These are phyloP conservation scores for Coprinellus aureogranulatus DNA, from an alignment of 768 basidiomycete genomes.

Conservation along the genomic window DNA sequence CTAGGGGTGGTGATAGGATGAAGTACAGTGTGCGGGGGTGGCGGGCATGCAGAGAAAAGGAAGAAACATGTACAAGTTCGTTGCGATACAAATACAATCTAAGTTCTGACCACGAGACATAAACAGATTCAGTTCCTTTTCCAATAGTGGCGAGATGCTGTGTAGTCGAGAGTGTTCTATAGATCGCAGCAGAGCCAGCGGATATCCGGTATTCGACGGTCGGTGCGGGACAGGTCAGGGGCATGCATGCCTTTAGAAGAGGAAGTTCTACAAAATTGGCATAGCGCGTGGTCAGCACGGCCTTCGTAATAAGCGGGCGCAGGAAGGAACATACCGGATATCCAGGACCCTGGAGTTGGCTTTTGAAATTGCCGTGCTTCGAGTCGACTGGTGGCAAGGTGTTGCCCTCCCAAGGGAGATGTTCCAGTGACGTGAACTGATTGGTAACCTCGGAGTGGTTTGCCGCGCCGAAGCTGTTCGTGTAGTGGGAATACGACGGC, in stretches of 20 bases:
- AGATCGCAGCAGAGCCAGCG: not conserved
- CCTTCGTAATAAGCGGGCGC: not conserved
- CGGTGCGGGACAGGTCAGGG: not conserved
- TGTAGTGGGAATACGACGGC: conserved; percentile 27
- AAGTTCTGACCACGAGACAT: not conserved
- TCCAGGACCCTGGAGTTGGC: conserved; percentile 26
- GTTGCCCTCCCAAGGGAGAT: conserved; percentile 28
- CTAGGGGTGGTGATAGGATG: not conserved
- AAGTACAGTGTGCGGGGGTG: not conserved
- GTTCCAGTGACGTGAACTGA: conserved; percentile 33
- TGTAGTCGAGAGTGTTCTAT: not conserved
- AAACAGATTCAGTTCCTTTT: not conserved
- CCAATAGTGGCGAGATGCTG: conserved; percentile 1
- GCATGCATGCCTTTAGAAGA: not conserved
- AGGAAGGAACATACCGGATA: conserved; percentile 23
- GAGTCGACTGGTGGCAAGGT: conserved; percentile 20
- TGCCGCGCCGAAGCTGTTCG: conserved; percentile 21
- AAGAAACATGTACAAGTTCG: not conserved
- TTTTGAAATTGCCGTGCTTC: conserved; percentile 28
- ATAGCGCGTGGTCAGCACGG: not conserved
- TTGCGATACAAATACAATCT: conserved; percentile 5
- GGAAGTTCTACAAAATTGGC: conserved; percentile 4
- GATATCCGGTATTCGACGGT: not conserved
- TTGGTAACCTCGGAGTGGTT: conserved; percentile 24
- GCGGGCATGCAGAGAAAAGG: not conserved